Percentiles rank a stretch among this genome's conserved stretches.
These are phyloP conservation scores for Neofusicoccum parvum DNA, from an alignment of 2,329 filamentous ascomycete species.

Conservation along the genomic window DNA sequence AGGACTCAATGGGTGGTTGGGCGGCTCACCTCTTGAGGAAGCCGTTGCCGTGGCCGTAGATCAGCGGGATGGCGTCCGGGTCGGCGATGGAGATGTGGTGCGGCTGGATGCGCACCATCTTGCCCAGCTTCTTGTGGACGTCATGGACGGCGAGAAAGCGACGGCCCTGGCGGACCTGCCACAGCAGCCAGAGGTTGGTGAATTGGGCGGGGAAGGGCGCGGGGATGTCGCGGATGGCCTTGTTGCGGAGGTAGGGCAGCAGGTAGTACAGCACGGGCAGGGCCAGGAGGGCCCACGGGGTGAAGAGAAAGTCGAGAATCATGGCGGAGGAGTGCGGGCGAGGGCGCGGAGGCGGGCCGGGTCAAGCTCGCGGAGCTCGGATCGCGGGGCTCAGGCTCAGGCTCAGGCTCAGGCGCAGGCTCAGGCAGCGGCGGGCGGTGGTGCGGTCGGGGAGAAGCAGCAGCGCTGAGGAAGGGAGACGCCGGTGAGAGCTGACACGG, in stretches of 20 bases:
- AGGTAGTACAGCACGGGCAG: slow-evolving; percentile 58
- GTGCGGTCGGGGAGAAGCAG: neutral
- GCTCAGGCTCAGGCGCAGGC: too few species aligned
- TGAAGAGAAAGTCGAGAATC: slow-evolving; percentile 45
- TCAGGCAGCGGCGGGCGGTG: neutral
- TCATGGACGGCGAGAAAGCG: slow-evolving; percentile 64
- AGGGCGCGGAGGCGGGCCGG: neutral
- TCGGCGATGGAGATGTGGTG: slow-evolving; percentile 83
- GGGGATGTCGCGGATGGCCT: slow-evolving; percentile 58
- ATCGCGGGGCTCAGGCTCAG: neutral
- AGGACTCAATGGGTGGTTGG: neutral
- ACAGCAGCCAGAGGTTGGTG: slow-evolving; percentile 79
- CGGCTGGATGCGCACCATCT: slow-evolving; percentile 80
- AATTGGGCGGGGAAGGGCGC: slow-evolving; percentile 68
- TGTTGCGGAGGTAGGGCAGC: slow-evolving; percentile 63
- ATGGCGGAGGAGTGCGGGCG: neutral
- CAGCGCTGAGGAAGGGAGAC: neutral
- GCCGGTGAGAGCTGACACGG: neutral
- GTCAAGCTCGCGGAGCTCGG: neutral
- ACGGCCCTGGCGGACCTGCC: slow-evolving; percentile 61
- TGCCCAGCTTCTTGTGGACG: slow-evolving; percentile 73
- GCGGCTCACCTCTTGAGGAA: slow-evolving; percentile 49
- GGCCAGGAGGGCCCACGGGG: slow-evolving; percentile 51
- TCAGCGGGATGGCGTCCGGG: slow-evolving; percentile 70
- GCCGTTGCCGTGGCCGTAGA: slow-evolving; percentile 69